Evolutionary conservation across 2,329 filamentous ascomycete species (phyloP).

Genomic region (Ambrosiella cleistominuta): DNA sequence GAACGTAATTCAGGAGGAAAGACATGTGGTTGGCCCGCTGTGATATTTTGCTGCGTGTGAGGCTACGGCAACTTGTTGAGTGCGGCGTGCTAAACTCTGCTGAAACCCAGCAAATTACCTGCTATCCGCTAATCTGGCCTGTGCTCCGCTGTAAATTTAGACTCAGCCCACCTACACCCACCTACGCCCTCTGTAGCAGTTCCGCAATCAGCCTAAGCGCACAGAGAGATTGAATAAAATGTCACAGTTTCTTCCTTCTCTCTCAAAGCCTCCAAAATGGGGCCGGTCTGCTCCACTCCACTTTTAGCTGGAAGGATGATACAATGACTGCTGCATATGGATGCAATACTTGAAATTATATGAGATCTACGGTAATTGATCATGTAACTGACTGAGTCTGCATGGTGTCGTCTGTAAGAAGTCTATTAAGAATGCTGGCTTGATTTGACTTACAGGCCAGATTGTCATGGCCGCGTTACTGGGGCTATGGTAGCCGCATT

Average conservation of each 20-base stretch:
- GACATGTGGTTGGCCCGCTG: not conserved
- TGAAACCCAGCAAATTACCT: not conserved
- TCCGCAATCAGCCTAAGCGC: not conserved
- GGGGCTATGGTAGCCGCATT: too few relatives aligned
- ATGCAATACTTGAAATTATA: not conserved
- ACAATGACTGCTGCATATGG: not conserved
- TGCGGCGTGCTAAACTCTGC: not conserved
- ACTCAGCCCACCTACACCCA: not conserved
- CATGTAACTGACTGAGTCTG: not conserved
- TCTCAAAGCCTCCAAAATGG: conserved; percentile 7
- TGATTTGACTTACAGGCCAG: too few relatives aligned
- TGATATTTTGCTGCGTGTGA: conserved; percentile 1
- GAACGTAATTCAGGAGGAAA: conserved; percentile 10
- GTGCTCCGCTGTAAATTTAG: not conserved
- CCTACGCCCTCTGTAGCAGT: not conserved
- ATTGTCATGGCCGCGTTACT: too few relatives aligned
- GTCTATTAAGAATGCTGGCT: too few relatives aligned
- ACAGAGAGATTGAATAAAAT: conserved; percentile 9
- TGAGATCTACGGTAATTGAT: too few relatives aligned
- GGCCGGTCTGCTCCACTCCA: conserved; percentile 4
- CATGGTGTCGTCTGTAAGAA: too few relatives aligned
- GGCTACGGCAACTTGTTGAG: not conserved
- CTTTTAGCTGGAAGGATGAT: conserved; percentile 5
- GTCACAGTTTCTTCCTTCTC: not conserved
- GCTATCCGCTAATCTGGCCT: not conserved